Base-by-base conservation (phyloP, 2,329 filamentous ascomycete species). In the Alternaria ethzedia region DNA sequence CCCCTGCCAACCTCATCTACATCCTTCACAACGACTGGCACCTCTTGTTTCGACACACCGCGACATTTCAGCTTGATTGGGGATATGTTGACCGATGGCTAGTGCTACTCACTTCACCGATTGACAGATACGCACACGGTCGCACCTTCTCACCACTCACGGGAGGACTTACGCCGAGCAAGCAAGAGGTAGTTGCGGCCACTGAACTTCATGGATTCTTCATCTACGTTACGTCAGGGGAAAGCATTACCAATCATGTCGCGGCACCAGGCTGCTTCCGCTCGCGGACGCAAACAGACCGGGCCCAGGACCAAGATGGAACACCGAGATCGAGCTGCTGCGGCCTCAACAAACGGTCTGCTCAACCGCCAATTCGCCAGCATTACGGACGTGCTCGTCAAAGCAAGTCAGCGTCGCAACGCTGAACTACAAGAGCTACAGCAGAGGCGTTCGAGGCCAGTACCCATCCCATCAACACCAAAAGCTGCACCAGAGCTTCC, bases 341-440 rank as follows among this genome's bases (percentile, higher is more conserved):
- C 64, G 1, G 44, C 28, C 32, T 30, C 54, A n/a, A 59, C 49
- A 15, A 67, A 50, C 7, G 50, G 47, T 13, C 26, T 72, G 4
- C 59, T 69, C 11, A 54, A 41, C 28, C 66, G 55, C 13, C 72
- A 74, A 12, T 47, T 74, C 9, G 66, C 64, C 8, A 68, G 30
- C 52, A 74, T 74, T 28, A 59, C 64, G 1, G 59, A 71, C 13
- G 68, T 62, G 6, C 58, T 75, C 4, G 26, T 59, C 20, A 61
- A 59, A 52, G 68, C 65, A 7, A 68, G 67, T 3, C 62, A 61
- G 41, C 64, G 65, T n/a, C 65, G 65, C 12, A 61, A 72, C 17
- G 41, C 52, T 12, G 61, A 67, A n/a, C 17, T 65, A 10, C 47
- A 45, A 41, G 26, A 43, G 41, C 52, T 43, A 25, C 59, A 12